These are phyloP conservation scores for Solanum lignicaule DNA, from an alignment of 257 asterid species.

Conservation along the genomic window DNA sequence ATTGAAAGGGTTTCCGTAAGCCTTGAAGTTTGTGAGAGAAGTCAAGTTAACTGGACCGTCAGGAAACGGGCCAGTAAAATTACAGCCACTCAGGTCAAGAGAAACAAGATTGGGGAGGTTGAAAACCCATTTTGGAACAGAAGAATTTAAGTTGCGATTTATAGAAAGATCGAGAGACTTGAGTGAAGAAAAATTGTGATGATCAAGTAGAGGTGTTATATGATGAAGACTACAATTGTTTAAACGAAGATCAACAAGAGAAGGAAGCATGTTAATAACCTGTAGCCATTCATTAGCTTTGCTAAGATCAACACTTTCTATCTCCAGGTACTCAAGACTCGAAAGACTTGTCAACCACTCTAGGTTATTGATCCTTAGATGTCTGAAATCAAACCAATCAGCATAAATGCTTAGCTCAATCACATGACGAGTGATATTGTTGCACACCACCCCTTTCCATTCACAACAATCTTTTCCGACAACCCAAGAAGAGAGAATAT, in stretches of 20 bases:
- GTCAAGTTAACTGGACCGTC: conserved; percentile 22
- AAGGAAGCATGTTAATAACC: too few relatives aligned
- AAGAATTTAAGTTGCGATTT: not conserved
- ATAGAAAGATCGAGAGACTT: not conserved
- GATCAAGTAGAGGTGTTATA: not conserved
- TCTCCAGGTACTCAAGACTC: not conserved
- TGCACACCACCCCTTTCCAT: not conserved
- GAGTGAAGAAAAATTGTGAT: not conserved
- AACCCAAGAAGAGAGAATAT: too few relatives aligned
- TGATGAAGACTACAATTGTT: not conserved
- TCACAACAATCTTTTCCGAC: too few relatives aligned
- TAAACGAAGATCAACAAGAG: too few relatives aligned
- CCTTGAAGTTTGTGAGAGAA: conserved; percentile 23
- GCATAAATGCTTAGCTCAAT: accelerated
- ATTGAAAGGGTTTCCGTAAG: conserved; percentile 12
- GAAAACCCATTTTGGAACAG: not conserved
- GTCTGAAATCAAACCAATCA: accelerated
- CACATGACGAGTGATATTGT: not conserved
- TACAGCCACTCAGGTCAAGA: conserved; percentile 13
- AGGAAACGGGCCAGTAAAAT: conserved; percentile 28
- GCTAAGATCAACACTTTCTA: not conserved
- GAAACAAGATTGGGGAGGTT: not conserved
- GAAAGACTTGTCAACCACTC: not conserved
- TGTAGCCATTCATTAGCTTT: too few relatives aligned
- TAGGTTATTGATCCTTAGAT: not conserved